These are phyloP conservation scores for Trypanosoma scelopori DNA, from an alignment of 208 protist species.

Conservation along the genomic window DNA sequence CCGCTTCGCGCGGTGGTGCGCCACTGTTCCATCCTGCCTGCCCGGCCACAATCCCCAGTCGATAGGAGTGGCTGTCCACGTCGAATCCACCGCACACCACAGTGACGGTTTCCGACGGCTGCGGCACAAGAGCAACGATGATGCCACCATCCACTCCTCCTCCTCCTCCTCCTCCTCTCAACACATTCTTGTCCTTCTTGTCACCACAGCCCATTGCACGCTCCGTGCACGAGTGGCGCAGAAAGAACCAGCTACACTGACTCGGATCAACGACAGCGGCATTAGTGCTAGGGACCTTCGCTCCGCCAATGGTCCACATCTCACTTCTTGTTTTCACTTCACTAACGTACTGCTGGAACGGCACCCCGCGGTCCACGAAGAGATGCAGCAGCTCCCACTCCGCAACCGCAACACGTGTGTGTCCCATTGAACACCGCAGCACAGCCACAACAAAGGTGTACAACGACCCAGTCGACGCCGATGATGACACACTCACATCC, in stretches of 20 bases:
- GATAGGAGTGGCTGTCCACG: constrained; percentile 9
- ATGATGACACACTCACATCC: background rate
- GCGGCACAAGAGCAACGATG: constrained; percentile 27
- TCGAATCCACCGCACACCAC: constrained; percentile 29
- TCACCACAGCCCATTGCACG: background rate
- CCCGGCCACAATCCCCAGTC: constrained; percentile 18
- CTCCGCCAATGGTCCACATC: background rate
- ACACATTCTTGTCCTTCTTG: too few relatives aligned
- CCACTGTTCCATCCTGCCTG: background rate
- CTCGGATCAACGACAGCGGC: constrained; percentile 6
- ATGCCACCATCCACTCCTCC: constrained; percentile 1
- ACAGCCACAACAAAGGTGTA: constrained; percentile 30
- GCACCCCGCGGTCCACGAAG: constrained; percentile 23
- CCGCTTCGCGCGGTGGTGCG: background rate
- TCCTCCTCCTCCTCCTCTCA: too few relatives aligned
- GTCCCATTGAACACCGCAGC: constrained; percentile 16
- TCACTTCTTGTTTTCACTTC: background rate
- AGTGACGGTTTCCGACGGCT: background rate
- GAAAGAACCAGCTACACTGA: constrained; percentile 24
- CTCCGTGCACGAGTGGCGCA: background rate
- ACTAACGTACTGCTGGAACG: constrained; percentile 17
- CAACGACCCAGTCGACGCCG: background rate
- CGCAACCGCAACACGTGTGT: background rate
- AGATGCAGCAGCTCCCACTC: constrained; percentile 27
- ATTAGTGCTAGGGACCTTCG: background rate